A percentile compares a stretch with the other conserved stretches of the same genome.
Evolutionary conservation across 495 filamentous ascomycete species (phyloP).

Genomic region (Platismatia glauca): DNA sequence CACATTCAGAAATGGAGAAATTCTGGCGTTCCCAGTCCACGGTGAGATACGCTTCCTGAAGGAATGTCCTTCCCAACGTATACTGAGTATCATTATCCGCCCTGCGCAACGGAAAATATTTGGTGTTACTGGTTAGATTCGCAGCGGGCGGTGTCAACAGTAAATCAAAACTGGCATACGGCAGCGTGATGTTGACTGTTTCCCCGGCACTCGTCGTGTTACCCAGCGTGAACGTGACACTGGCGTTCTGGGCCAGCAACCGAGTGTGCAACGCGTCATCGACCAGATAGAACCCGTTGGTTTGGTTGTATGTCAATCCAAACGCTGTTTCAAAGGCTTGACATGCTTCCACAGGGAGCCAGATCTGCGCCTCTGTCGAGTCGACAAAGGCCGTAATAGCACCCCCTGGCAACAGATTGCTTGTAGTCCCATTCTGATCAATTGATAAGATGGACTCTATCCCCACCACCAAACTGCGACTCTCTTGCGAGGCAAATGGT

Average conservation of each 20-base stretch:
- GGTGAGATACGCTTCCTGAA: slow-evolving; percentile 43
- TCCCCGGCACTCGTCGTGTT: slow-evolving; percentile 32
- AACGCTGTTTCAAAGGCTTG: slow-evolving; percentile 46
- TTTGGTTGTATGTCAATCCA: slow-evolving; percentile 38
- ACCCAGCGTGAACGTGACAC: slow-evolving; percentile 44
- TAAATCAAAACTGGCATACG: slow-evolving; percentile 47
- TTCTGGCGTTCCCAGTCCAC: slow-evolving; percentile 26
- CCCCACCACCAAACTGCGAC: slow-evolving; percentile 41
- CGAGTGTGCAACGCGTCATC: slow-evolving; percentile 35
- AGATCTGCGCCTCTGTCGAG: slow-evolving; percentile 46
- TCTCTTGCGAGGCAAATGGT: slow-evolving; percentile 39
- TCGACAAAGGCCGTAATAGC: slow-evolving; percentile 38
- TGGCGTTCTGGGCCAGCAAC: slow-evolving; percentile 39
- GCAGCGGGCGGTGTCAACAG: slow-evolving; percentile 15
- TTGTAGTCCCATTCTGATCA: slow-evolving; percentile 20
- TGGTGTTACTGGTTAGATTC: slow-evolving; percentile 26
- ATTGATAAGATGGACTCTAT: slow-evolving; percentile 40
- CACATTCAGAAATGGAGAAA: slow-evolving; percentile 23
- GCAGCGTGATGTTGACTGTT: slow-evolving; percentile 41
- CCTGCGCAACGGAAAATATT: slow-evolving; percentile 47
- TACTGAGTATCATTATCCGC: slow-evolving; percentile 44
- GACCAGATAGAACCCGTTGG: slow-evolving; percentile 41
- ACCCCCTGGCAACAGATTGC: slow-evolving; percentile 13
- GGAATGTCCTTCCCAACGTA: slow-evolving; percentile 46
- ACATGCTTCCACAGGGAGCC: slow-evolving; percentile 46